A percentile compares a stretch with the other conserved stretches of the same genome.
Evolutionary conservation across 768 basidiomycete species (phyloP).

Genomic region (Porphyrellus cyaneotinctus): DNA sequence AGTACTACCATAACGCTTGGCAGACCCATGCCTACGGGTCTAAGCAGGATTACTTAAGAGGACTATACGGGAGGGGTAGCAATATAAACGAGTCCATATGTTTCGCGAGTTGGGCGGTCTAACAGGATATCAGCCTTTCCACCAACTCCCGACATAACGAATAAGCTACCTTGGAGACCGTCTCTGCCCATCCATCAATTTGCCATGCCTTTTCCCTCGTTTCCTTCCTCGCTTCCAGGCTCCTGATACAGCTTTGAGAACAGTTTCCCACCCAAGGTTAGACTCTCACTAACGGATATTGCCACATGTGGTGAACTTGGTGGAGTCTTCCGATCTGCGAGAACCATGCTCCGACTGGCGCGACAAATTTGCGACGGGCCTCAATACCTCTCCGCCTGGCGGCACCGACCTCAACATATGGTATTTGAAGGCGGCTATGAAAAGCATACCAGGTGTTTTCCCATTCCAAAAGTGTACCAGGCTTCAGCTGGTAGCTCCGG

Average conservation of each 20-base stretch:
- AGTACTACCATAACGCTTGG: no score
- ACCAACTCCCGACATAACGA: constrained; percentile 12
- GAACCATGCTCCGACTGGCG: constrained; percentile 90
- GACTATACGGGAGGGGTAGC: constrained; percentile 74
- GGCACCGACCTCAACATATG: constrained; percentile 2
- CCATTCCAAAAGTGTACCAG: constrained; percentile 93
- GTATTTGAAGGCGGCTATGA: not conserved
- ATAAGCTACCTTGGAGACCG: constrained; percentile 72
- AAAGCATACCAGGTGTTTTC: constrained; percentile 76
- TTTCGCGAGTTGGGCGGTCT: constrained; percentile 88
- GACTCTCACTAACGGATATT: constrained; percentile 69
- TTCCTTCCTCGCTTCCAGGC: constrained; percentile 77
- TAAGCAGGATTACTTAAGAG: constrained; percentile 59
- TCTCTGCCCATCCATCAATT: constrained; percentile 92
- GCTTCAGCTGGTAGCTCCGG: constrained; percentile 80
- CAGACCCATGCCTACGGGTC: not conserved
- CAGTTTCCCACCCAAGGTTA: constrained; percentile 1
- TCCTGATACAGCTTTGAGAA: constrained; percentile 37
- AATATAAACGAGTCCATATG: constrained; percentile 87
- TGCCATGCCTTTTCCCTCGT: constrained; percentile 90
- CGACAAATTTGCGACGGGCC: constrained; percentile 82
- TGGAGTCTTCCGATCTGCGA: constrained; percentile 81
- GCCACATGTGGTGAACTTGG: constrained; percentile 96
- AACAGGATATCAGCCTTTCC: constrained; percentile 9
- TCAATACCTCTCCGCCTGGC: constrained; percentile 89